phyloP scores from a whole-genome alignment of 2,329 filamentous ascomycete genomes.

The Parastagonospora avenae region DNA sequence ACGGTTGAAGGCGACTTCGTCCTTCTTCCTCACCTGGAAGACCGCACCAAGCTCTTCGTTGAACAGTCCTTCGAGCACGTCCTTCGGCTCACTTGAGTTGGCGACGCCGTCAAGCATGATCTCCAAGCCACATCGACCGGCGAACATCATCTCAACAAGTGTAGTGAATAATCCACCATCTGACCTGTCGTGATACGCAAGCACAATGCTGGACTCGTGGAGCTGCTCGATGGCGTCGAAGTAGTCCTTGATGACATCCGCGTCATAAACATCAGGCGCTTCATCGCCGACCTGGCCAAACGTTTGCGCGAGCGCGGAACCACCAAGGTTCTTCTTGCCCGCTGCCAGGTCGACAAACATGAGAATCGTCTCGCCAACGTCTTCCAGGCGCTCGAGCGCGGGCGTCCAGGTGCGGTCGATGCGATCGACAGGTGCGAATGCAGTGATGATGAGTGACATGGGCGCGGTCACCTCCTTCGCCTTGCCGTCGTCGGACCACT shows the following conservation, averaged over 20 bases:
- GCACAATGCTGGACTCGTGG: slow-evolving; percentile 72
- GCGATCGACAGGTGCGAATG: slow-evolving; percentile 83
- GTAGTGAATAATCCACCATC: slow-evolving; percentile 93
- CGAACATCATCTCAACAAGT: slow-evolving; percentile 97
- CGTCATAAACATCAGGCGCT: slow-evolving; percentile 82
- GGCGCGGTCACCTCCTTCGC: slow-evolving; percentile 89
- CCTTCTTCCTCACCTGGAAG: slow-evolving; percentile 87
- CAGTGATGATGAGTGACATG: slow-evolving; percentile 87
- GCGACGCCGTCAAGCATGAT: slow-evolving; percentile 78
- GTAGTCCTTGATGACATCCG: slow-evolving; percentile 82
- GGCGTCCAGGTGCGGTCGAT: slow-evolving; percentile 93
- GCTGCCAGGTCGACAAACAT: slow-evolving; percentile 89
- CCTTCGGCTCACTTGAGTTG: slow-evolving; percentile 64
- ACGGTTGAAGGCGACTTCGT: slow-evolving; percentile 83
- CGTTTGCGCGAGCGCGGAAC: slow-evolving; percentile 87
- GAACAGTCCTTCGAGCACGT: slow-evolving; percentile 81
- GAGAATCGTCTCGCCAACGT: slow-evolving; percentile 86
- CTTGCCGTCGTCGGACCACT: slow-evolving; percentile 72
- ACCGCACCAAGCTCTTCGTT: slow-evolving; percentile 95
- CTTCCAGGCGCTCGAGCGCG: slow-evolving; percentile 78
- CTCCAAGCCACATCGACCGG: slow-evolving; percentile 85
- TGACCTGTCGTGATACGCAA: slow-evolving; percentile 93
- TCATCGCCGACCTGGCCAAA: slow-evolving; percentile 85
- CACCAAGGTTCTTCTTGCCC: slow-evolving; percentile 81
- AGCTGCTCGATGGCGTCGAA: slow-evolving; percentile 81